A percentile compares a stretch with the other conserved stretches of the same genome.
These are phyloP conservation scores for Populus hybrid DNA, from an alignment of 441 rosid genomes.

Conservation along the genomic window DNA sequence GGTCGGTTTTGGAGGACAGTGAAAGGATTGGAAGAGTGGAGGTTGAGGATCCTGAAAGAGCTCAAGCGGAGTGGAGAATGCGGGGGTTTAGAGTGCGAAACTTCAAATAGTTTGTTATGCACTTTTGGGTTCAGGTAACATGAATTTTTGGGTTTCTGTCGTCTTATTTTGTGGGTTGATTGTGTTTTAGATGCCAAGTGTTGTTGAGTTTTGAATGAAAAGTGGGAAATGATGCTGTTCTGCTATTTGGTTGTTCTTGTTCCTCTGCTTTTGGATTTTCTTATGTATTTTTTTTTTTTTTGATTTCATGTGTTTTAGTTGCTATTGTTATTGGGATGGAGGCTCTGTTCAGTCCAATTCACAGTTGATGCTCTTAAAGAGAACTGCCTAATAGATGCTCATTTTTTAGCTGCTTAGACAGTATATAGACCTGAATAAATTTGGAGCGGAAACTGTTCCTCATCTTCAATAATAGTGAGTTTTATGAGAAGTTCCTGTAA, in stretches of 20 bases:
- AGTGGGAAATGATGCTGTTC: not conserved
- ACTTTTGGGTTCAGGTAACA: constrained; percentile 4
- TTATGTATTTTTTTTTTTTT: too few relatives aligned
- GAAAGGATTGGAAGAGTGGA: constrained; percentile 44
- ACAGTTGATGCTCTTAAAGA: too few relatives aligned
- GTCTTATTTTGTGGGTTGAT: not conserved
- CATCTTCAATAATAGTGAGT: not conserved
- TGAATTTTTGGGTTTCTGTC: not conserved
- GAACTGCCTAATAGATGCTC: too few relatives aligned
- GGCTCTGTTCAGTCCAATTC: too few relatives aligned
- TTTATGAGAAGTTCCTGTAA: not conserved
- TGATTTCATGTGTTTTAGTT: not conserved
- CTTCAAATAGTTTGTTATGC: not conserved
- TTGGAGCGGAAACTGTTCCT: too few relatives aligned
- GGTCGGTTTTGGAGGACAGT: constrained; percentile 62
- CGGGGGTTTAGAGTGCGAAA: constrained; percentile 2
- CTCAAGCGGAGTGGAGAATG: not conserved
- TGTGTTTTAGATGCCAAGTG: not conserved
- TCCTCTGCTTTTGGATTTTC: not conserved
- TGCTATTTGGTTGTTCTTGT: not conserved
- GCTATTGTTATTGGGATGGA: not conserved
- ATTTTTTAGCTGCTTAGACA: too few relatives aligned
- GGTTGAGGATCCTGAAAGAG: constrained; percentile 20
- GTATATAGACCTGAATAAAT: too few relatives aligned
- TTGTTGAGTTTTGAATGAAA: not conserved